These are phyloP conservation scores for Yarrowia porcina DNA, from an alignment of 805 yeast species.

Conservation along the genomic window DNA sequence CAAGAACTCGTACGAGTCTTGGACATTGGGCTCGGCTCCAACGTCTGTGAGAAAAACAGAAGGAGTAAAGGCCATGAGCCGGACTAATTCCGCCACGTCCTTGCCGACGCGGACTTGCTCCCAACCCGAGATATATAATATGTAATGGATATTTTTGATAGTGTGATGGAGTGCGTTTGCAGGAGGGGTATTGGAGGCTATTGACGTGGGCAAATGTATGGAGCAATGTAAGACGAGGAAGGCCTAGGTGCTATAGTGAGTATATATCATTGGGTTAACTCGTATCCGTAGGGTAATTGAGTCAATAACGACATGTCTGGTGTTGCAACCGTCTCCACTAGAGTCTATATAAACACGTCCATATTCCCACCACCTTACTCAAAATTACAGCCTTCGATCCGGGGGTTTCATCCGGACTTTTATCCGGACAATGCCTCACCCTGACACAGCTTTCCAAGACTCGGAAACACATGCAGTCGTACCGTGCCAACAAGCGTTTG, in stretches of 20 bases:
- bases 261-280: no score
- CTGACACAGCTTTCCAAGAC: not conserved
- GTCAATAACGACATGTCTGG: not conserved
- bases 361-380: no score
- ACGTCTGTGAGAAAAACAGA: no score
- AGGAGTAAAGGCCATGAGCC: no score
- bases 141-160: constrained; percentile 15
- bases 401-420: not conserved
- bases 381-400: not conserved
- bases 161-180: constrained; percentile 8
- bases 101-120: not conserved
- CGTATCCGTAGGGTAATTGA: no score
- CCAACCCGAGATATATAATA: constrained; percentile 9
- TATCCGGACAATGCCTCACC: not conserved
- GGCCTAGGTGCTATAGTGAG: no score
- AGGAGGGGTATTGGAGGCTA: constrained; percentile 19
- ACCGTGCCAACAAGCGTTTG: not conserved
- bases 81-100: not conserved
- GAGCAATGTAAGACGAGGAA: no score
- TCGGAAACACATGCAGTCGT: constrained; percentile 7
- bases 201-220: not conserved
- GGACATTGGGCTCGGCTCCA: no score
- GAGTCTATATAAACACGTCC: not conserved
- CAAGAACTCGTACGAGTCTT: not conserved
- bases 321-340: not conserved